Evolutionary conservation across 495 filamentous ascomycete genomes (phyloP).

Genomic region (Podospora didyma): DNA sequence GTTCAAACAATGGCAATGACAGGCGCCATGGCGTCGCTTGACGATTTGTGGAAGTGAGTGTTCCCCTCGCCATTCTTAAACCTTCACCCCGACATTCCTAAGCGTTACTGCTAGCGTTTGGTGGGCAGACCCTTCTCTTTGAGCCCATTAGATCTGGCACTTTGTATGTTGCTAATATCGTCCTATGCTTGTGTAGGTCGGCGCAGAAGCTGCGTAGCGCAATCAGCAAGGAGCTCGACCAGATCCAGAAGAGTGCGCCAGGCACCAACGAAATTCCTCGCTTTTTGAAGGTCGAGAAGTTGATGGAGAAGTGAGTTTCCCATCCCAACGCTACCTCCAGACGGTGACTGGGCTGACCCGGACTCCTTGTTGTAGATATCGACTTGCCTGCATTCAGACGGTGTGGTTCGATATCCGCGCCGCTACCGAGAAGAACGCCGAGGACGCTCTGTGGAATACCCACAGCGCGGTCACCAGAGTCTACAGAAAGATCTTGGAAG

Average conservation of each 20-base stretch:
- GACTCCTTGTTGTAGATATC: constrained; percentile 50
- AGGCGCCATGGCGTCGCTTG: constrained; percentile 9
- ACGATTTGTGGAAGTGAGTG: constrained; percentile 27
- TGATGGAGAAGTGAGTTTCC: constrained; percentile 53
- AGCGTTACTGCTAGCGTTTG: no score
- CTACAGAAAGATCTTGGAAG: constrained; percentile 60
- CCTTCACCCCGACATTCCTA: no score
- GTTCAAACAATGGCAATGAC: constrained; percentile 17
- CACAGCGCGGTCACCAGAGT: constrained; percentile 72
- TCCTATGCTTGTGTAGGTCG: constrained; percentile 9
- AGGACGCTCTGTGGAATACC: constrained; percentile 71
- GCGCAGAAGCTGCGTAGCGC: constrained; percentile 22
- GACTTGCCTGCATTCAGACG: constrained; percentile 62
- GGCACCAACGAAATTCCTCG: constrained; percentile 48
- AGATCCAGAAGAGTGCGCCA: constrained; percentile 39
- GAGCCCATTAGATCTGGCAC: background rate
- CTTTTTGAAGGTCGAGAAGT: constrained; percentile 54
- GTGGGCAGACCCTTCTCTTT: no score
- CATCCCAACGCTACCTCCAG: constrained; percentile 14
- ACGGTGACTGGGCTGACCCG: constrained; percentile 9
- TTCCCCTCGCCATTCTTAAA: no score
- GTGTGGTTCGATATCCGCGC: constrained; percentile 72
- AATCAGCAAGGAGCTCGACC: constrained; percentile 33
- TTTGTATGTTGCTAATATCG: background rate
- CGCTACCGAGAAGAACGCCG: constrained; percentile 58